These are phyloP conservation scores for Elymus sibiricus DNA, from an alignment of 176 grass and related monocot genomes.

Conservation along the genomic window DNA sequence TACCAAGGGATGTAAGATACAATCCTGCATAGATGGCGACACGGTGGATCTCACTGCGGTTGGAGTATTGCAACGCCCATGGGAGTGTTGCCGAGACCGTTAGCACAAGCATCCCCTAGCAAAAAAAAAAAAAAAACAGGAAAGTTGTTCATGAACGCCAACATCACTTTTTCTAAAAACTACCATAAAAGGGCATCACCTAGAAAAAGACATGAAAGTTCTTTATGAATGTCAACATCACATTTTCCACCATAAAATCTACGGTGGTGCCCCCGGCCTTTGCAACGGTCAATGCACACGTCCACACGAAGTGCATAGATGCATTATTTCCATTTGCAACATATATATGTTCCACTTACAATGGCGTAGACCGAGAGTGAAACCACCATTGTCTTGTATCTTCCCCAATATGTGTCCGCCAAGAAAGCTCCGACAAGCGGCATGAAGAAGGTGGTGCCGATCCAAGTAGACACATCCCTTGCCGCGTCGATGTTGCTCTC, in stretches of 20 bases:
- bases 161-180: no score
- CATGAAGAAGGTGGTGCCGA: slow-evolving; percentile 57
- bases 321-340: neutral
- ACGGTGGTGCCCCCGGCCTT: neutral
- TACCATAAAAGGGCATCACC: neutral
- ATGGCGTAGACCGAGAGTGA: slow-evolving; percentile 37
- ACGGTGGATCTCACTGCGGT: neutral
- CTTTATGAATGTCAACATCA: no score
- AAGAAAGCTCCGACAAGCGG: slow-evolving; percentile 58
- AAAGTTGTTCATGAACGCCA: no score
- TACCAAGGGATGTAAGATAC: slow-evolving; percentile 51
- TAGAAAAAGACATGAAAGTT: no score
- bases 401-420: slow-evolving; percentile 71
- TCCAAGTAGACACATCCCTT: slow-evolving; percentile 57
- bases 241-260: no score
- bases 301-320: neutral
- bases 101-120: slow-evolving; percentile 35
- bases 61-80: neutral
- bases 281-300: neutral
- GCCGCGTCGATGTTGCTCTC: slow-evolving; percentile 54
- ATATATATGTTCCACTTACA: slow-evolving; percentile 29
- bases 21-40: neutral
- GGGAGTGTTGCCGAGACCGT: slow-evolving; percentile 25
- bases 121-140: neutral
- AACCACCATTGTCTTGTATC: slow-evolving; percentile 45